Base-by-base conservation (phyloP, 805 yeast species). In the Suhomyces vadensis region DNA sequence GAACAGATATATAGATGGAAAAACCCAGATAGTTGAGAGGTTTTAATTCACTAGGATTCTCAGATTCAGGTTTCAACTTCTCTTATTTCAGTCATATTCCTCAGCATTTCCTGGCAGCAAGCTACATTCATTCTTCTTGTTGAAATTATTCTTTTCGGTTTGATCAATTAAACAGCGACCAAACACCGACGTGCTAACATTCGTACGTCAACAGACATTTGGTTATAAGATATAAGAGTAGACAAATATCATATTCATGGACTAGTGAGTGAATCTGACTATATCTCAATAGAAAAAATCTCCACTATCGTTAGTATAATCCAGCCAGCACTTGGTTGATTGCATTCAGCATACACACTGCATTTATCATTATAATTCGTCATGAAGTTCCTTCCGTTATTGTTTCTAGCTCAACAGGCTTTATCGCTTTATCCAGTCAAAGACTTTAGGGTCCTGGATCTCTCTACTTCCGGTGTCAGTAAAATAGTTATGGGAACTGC, bases 381-480 rank as follows among this genome's bases (percentile, higher is more conserved):
- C 24, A 33, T 33, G 37, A 33, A 20, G 20, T 20, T 19, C 6
- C 17, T 33, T 4, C 16, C 16, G 37, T 20, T 33, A 3, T n/a
- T 33, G 24, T 33, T 33, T 33, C 37, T 33, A 7, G 39, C 31
- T 26, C 21, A 17, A 7, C 31, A 16, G 14, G 39, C 35, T 13
- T 17, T 35, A 16, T 42, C 47, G 8, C 24, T 43, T n/a, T 24
- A 35, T 14, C 54, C 54, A 4, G 54, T 50, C 17, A 27, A 24
- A 14, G 54, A 50, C 41, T 50, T 50, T 38, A 24, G 54, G 2
- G 54, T 48, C 14, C 19, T 23, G 24, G 46, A 37, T 40, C 35
- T 40, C 29, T 26, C 27, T 22, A 21, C 21, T 24, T 20, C 33
- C 3, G 19, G 22, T 23, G 20, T 4, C 26, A 25, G 13, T 8